A percentile compares a stretch with the other conserved stretches of the same genome.
These are phyloP conservation scores for Medicago truncatula DNA, from an alignment of 306 rosid genomes.

Conservation along the genomic window MtrunA17r5.0-ANR NC_053046.1:5961001-5961500, in stretches of 20 bases:
- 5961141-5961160: background rate
- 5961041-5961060: background rate
- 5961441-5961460: background rate
- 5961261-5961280: background rate
- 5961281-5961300: background rate
- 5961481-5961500: background rate
- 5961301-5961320: background rate
- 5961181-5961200: background rate
- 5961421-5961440: background rate
- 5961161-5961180: background rate
- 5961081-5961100: background rate
- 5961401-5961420: background rate
- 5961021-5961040: slow-evolving; percentile 9
- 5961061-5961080: background rate
- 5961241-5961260: background rate
- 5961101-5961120: background rate
- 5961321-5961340: slow-evolving; percentile 5
- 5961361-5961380: background rate
- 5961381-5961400: background rate
- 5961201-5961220: slow-evolving; percentile 2
- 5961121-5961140: background rate
- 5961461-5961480: no score
- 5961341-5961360: background rate
- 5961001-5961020: slow-evolving; percentile 8
- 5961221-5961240: background rate